Conservation (phyloP, 2,329 filamentous ascomycete genomes). For the Aphanocladium album region DNA sequence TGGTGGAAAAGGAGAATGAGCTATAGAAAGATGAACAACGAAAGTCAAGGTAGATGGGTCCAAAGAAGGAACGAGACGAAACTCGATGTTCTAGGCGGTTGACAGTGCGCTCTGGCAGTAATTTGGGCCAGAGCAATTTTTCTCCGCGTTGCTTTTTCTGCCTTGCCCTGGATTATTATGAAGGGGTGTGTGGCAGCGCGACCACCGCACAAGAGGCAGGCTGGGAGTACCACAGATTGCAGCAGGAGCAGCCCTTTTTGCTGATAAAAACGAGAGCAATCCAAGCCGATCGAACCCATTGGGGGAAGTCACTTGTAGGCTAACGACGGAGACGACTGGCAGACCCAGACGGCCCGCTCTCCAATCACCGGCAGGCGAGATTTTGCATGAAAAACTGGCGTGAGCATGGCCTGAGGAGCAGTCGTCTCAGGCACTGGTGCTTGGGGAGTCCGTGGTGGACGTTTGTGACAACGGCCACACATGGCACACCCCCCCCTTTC, state of each 20-base stretch:
- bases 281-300: background rate
- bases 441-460: background rate
- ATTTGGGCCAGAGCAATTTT: constrained; percentile 2
- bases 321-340: background rate
- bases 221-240: background rate
- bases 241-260: background rate
- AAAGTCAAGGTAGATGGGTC: constrained; percentile 6
- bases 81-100: background rate
- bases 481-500: background rate
- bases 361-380: constrained; percentile 3
- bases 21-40: background rate
- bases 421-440: background rate
- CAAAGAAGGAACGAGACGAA: constrained; percentile 6
- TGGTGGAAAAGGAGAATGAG: background rate
- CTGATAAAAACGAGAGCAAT: background rate
- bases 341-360: background rate
- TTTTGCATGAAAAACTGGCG: constrained; percentile 4
- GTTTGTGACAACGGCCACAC: background rate
- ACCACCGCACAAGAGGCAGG: background rate
- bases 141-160: constrained; percentile 13
- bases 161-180: constrained; percentile 7
- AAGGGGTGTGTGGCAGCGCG: constrained; percentile 11
- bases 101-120: constrained; percentile 1
- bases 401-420: constrained; percentile 9
- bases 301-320: background rate